Base-by-base conservation (phyloP, 2,329 filamentous ascomycete genomes). In the Scedosporium minutisporum region DNA sequence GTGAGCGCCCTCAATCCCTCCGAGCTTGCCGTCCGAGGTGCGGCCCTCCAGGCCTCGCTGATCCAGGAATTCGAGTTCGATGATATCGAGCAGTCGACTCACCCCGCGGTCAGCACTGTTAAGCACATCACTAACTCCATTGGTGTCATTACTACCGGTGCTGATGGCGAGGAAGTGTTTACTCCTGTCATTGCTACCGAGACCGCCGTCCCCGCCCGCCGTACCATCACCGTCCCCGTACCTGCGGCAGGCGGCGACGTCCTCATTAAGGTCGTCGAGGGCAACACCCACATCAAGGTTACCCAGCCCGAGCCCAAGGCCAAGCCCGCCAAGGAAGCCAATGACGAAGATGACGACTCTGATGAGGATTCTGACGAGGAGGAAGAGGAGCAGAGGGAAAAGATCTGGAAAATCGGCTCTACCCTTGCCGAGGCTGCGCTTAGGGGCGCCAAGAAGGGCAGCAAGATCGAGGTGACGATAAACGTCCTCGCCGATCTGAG, bases 31-130 rank as follows among this genome's bases (percentile, higher is more conserved):
- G 89, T 90, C 66, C 87, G 95, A 66, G 95, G 95, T 72, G 95
- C 95, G 65, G 93, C 95, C 38, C 91, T 99, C 69, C 95, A 99
- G 78, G 95, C 95, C 44, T 96, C 88, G 65, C 81, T 99, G 66
- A 91, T 99, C 74, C 87, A 93, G 75, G 93, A 96, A 76, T 99
- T 96, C 76, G 95, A 99, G 70, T 83, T 86, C 68, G 87, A 91
- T 67, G 93, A 97, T 73, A 96, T 99, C 69, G 90, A 96, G 74
- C 93, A 97, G 82, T 96, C 91, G 66, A 96, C 92, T 58, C 93
- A 99, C 80, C 88, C 95, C 61, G 91, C 92, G 72, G 92, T 99
- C 66, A 97, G 93, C 41, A 93, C 93, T 16, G 92, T 96, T 61
- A 91, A 92, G 69, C 95, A 99, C 79, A 87, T 96, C 66, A 82